Evolutionary conservation across 2,329 filamentous ascomycete species (phyloP).

Genomic region (Arthroderma uncinatum): DNA sequence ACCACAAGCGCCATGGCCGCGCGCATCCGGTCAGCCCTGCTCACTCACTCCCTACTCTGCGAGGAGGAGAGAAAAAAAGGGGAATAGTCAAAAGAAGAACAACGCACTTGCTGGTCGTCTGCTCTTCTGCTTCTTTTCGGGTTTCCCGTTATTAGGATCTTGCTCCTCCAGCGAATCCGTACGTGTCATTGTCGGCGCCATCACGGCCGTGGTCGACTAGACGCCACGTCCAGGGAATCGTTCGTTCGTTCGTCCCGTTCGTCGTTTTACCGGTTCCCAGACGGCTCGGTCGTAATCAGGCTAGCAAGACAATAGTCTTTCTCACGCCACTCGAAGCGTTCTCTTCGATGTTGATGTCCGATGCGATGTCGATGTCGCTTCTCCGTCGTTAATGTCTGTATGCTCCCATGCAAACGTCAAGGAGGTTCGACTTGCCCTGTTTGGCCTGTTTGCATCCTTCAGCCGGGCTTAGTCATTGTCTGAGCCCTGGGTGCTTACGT

Average conservation of each 20-base stretch:
- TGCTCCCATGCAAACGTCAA: too few species aligned
- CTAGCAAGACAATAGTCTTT: not conserved
- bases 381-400: too few species aligned
- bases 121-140: slow-evolving; percentile 75
- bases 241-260: not conserved
- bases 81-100: slow-evolving; percentile 2
- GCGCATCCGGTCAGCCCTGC: slow-evolving; percentile 6
- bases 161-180: slow-evolving; percentile 36
- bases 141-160: slow-evolving; percentile 29
- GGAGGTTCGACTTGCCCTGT: not conserved
- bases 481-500: not conserved
- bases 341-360: too few species aligned
- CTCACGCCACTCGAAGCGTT: too few species aligned
- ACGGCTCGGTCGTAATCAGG: not conserved
- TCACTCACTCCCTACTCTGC: not conserved
- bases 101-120: slow-evolving; percentile 74
- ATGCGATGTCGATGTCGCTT: too few species aligned
- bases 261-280: not conserved
- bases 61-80: slow-evolving; percentile 6
- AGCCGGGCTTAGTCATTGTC: not conserved
- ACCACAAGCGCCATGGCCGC: not conserved
- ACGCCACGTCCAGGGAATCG: not conserved
- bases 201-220: slow-evolving; percentile 4
- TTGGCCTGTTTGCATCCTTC: not conserved
- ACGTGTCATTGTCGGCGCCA: slow-evolving; percentile 35